phyloP scores from a whole-genome alignment of 202 grass and related monocot genomes.

The Thinopyrum obtusiflorum region DNA sequence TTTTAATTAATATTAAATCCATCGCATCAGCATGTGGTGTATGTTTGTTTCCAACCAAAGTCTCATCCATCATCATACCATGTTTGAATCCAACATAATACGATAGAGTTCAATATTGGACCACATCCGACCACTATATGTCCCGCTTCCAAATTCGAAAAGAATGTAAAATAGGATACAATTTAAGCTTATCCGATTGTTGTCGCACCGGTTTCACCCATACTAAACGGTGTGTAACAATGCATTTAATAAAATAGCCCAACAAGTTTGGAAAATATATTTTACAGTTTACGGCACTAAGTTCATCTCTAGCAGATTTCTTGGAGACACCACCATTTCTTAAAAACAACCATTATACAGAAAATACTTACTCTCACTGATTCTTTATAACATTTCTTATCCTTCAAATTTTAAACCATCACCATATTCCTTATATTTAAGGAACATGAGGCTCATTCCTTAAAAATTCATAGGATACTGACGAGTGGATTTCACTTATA shows the following conservation, averaged over 20 bases:
- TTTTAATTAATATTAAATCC: neutral
- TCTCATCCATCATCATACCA: neutral
- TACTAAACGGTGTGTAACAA: neutral
- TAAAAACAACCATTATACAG: neutral
- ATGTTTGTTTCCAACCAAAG: neutral
- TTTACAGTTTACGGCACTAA: neutral
- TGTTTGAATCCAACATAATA: neutral
- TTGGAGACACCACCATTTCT: neutral
- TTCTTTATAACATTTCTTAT: neutral
- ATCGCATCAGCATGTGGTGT: neutral
- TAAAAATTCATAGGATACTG: neutral
- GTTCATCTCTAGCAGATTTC: neutral
- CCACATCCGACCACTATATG: neutral
- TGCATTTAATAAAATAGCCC: neutral
- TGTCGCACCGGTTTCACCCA: neutral
- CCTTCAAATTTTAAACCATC: neutral
- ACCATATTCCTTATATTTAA: neutral
- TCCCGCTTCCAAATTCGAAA: neutral
- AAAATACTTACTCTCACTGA: neutral
- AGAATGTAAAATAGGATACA: neutral
- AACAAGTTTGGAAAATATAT: neutral
- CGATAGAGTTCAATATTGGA: neutral
- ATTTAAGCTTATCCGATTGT: neutral
- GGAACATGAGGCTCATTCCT: neutral
- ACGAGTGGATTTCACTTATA: neutral